Base-by-base conservation (phyloP, 2,329 filamentous ascomycete genomes). In the Malbranchea cinnamomea region DNA sequence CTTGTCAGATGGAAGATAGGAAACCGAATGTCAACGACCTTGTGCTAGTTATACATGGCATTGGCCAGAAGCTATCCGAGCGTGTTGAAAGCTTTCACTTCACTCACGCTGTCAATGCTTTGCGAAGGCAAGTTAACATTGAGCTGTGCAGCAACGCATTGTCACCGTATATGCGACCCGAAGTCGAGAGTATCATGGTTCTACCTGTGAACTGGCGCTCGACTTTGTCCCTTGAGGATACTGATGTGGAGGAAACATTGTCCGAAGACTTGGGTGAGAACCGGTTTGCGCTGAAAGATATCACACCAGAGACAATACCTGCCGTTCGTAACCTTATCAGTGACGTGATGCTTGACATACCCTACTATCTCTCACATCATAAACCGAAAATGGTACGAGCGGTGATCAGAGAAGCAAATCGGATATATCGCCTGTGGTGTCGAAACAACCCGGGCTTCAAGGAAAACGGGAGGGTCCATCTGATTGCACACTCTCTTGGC, bases 261-360 rank as follows among this genome's bases (percentile, higher is more conserved):
- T 35, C 41, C 18, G 63, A 68, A 14, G 64, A 74, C 32, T 63
- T 67, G 2, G 59, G 67, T 3, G 63, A 71, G 18, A 75, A 76
- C 22, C 59, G 68, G 20, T 82, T 72, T 47, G 63, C 64, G 0
- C 63, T 98, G 9, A 79, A 85, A 42, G 85, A 95, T 42, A 94
- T 98, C 41, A 93, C 92, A 4, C 85, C 84, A 1, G 71, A 76
- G 23, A 89, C 82, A 0, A 81, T 98, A 17, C 85, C 87, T 0
- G 84, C 82, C 1, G 78, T 98, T n/a, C 76, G 89, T 26, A 82
- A 79, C 47, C 74, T 98, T 49, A 91, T 98, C 37, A 91, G 81
- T 23, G 89, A 98, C 51, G 83, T 98, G 43, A 94, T 98, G 83
- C 77, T 95, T 28, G 89, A 98, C 50, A 87, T 98, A 28, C 89